phyloP scores from a whole-genome alignment of 176 grass and related monocot genomes.

The Avena eriantha region DNA sequence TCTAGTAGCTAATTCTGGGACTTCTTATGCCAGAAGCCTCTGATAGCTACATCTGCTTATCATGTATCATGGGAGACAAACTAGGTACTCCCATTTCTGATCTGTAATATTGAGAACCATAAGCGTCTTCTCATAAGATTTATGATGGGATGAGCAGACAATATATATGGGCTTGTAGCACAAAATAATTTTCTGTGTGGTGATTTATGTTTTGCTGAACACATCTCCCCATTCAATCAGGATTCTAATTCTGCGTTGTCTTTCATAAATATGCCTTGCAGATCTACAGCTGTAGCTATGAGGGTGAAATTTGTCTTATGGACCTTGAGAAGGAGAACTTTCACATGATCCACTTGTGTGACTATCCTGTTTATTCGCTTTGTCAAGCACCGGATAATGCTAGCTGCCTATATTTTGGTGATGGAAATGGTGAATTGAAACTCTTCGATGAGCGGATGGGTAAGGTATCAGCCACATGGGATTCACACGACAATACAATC shows the following conservation, averaged over 20 bases:
- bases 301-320: conserved; percentile 78
- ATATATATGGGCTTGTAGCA: neutral
- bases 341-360: conserved; percentile 55
- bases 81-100: neutral
- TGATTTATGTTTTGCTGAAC: neutral
- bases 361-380: conserved; percentile 61
- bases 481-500: conserved; percentile 60
- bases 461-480: conserved; percentile 58
- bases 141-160: neutral
- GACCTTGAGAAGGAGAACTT: conserved; percentile 76
- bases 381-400: conserved; percentile 57
- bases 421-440: conserved; percentile 56
- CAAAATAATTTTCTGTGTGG: neutral
- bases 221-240: neutral
- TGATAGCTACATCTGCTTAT: neutral
- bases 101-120: neutral
- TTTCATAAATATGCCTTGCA: conserved; percentile 44
- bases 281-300: conserved; percentile 83
- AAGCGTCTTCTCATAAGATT: neutral
- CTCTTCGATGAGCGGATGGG: conserved; percentile 68
- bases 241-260: conserved; percentile 6
- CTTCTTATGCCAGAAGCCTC: neutral
- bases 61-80: neutral
- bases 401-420: conserved; percentile 65
- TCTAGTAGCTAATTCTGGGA: neutral